Evolutionary conservation across 2,329 filamentous ascomycete species (phyloP).

Genomic region (Trichoderma koningiopsis): DNA sequence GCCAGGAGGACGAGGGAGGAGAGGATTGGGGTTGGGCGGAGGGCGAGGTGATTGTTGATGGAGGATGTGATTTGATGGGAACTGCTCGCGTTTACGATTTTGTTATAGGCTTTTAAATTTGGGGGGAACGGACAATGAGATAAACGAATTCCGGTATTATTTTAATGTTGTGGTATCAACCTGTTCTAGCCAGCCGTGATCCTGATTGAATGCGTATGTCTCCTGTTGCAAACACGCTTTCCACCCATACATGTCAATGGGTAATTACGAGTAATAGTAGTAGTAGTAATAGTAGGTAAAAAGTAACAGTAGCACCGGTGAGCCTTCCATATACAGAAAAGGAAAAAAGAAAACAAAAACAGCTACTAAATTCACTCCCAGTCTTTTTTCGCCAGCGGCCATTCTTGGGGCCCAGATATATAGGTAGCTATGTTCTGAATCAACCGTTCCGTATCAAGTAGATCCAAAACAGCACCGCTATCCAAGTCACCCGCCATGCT

Average conservation of each 20-base stretch:
- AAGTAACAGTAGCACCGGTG: not conserved
- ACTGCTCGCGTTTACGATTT: not conserved
- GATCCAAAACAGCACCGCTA: conserved; percentile 65
- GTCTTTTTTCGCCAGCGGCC: not conserved
- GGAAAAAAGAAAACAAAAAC: not conserved
- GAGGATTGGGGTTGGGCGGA: conserved; percentile 42
- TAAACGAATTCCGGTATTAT: not conserved
- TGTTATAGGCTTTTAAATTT: not conserved
- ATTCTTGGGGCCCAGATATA: not conserved
- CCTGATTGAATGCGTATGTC: not conserved
- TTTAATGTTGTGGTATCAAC: conserved; percentile 18
- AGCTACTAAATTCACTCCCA: not conserved
- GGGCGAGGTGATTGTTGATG: conserved; percentile 21
- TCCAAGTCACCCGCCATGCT: conserved; percentile 63
- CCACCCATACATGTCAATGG: not conserved
- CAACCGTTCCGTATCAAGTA: conserved; percentile 68
- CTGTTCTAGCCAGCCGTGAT: conserved; percentile 16
- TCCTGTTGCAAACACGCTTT: not conserved
- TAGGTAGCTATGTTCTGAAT: not conserved
- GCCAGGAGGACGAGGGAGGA: conserved; percentile 33
- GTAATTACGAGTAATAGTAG: not conserved
- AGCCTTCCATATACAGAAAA: conserved; percentile 15
- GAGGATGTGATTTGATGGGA: not conserved
- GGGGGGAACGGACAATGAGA: not conserved
- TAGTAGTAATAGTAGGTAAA: not conserved